Evolutionary conservation across 1,284 basidiomycete species (phyloP).

Genomic region (Phlebopus sp.): DNA sequence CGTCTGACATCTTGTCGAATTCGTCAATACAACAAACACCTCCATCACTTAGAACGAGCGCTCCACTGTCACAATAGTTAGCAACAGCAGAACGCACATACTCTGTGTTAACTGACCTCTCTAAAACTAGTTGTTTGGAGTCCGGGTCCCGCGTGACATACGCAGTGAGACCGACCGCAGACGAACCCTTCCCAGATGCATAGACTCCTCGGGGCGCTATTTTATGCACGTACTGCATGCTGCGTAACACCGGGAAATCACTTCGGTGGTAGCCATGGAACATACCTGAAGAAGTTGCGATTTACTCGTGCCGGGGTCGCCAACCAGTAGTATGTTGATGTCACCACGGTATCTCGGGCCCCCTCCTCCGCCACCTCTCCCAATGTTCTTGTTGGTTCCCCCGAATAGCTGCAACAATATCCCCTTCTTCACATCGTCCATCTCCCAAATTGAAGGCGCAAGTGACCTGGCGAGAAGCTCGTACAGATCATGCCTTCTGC

Average conservation of each 20-base stretch:
- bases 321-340: slow-evolving; percentile 96
- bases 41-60: slow-evolving; percentile 94
- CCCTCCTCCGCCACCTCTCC: slow-evolving; percentile 89
- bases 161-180: slow-evolving; percentile 96
- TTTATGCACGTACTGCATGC: slow-evolving; percentile 90
- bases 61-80: slow-evolving; percentile 66
- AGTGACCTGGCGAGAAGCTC: slow-evolving; percentile 83
- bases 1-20: slow-evolving; percentile 99
- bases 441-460: slow-evolving; percentile 95
- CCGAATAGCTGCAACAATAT: slow-evolving; percentile 95
- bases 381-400: slow-evolving; percentile 95
- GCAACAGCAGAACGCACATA: not conserved
- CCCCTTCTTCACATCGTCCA: slow-evolving; percentile 99
- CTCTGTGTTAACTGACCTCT: slow-evolving; percentile 57
- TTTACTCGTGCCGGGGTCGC: slow-evolving; percentile 98
- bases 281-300: slow-evolving; percentile 88
- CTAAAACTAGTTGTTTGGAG: slow-evolving; percentile 95
- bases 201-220: slow-evolving; percentile 97
- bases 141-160: slow-evolving; percentile 98
- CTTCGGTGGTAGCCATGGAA: slow-evolving; percentile 5
- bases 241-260: slow-evolving; percentile 4
- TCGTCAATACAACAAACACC: slow-evolving; percentile 99
- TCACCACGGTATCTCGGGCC: slow-evolving; percentile 96
- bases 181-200: slow-evolving; percentile 96
- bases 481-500: slow-evolving; percentile 80